phyloP scores from a whole-genome alignment of 1,284 basidiomycete genomes.

The Trichosporon sp. region DNA sequence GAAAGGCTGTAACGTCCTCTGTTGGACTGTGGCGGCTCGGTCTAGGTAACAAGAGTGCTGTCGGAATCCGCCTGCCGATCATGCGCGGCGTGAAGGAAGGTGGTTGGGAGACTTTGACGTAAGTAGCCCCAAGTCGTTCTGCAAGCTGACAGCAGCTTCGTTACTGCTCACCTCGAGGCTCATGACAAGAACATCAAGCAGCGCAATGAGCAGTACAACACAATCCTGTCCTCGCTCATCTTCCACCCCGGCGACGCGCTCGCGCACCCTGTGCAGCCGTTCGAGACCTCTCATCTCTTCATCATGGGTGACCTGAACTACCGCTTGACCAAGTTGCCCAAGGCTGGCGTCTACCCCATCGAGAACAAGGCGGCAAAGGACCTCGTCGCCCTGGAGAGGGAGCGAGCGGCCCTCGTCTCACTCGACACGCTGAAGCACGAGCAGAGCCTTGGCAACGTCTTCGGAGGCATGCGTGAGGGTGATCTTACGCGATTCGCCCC shows the following conservation, averaged over 20 bases:
- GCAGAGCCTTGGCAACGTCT: constrained; percentile 60
- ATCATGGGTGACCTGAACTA: constrained; percentile 89
- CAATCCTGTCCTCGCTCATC: constrained; percentile 73
- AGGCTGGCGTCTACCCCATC: constrained; percentile 37
- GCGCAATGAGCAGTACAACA: constrained; percentile 74
- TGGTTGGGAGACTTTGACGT: constrained; percentile 74
- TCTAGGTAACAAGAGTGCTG: constrained; percentile 95
- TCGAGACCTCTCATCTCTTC: constrained; percentile 77
- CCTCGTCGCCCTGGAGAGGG: constrained; percentile 53
- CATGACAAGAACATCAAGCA: constrained; percentile 66
- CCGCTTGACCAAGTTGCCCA: constrained; percentile 61
- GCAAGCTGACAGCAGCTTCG: constrained; percentile 61
- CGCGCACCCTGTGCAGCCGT: constrained; percentile 58
- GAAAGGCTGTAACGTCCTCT: constrained; percentile 28
- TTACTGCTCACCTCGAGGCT: constrained; percentile 83
- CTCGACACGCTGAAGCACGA: constrained; percentile 72
- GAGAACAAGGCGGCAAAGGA: constrained; percentile 35
- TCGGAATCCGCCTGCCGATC: constrained; percentile 78
- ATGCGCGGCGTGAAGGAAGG: constrained; percentile 54
- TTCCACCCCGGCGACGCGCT: constrained; percentile 61
- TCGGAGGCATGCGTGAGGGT: constrained; percentile 72
- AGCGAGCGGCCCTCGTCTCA: constrained; percentile 62
- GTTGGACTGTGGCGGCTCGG: constrained; percentile 50
- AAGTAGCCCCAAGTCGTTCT: constrained; percentile 45
- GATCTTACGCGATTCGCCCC: constrained; percentile 78